These are phyloP conservation scores for Botryotinia narcissicola DNA, from an alignment of 2,329 filamentous ascomycete species.

Conservation along the genomic window DNA sequence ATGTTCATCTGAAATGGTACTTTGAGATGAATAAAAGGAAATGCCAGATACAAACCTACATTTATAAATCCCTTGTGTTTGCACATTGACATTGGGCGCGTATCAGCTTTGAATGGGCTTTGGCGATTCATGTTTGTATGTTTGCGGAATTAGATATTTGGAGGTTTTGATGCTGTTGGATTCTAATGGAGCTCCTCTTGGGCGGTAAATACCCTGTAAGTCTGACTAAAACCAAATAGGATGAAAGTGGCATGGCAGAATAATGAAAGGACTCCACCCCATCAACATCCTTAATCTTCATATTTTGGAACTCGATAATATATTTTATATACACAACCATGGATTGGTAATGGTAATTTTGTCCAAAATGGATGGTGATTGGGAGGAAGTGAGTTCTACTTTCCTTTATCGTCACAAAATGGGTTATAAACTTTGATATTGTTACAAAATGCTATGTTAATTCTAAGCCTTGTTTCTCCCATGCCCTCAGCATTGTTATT, in stretches of 20 bases:
- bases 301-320: conserved; percentile 1
- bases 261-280: conserved; percentile 8
- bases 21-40: neutral
- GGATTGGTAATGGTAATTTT: conserved; percentile 13
- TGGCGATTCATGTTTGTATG: neutral
- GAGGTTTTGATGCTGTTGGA: neutral
- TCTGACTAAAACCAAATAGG: conserved; percentile 2
- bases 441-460: neutral
- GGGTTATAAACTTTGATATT: neutral
- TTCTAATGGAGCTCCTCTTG: neutral
- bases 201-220: conserved; percentile 3
- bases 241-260: conserved; percentile 14
- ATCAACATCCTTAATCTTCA: neutral
- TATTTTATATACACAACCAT: conserved; percentile 20
- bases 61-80: neutral
- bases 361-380: conserved; percentile 61
- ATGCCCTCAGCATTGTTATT: conserved; percentile 10
- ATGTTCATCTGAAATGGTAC: neutral
- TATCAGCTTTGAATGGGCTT: conserved; percentile 1
- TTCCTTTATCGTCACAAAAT: conserved; percentile 7
- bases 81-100: neutral
- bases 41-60: neutral
- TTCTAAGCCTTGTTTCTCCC: conserved; percentile 11
- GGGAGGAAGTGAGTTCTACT: conserved; percentile 58
- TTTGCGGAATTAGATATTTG: neutral